Percentiles rank a stretch among this genome's conserved stretches.
These are phyloP conservation scores for Candida patagonica DNA, from an alignment of 805 yeast genomes.

Conservation along the genomic window DNA sequence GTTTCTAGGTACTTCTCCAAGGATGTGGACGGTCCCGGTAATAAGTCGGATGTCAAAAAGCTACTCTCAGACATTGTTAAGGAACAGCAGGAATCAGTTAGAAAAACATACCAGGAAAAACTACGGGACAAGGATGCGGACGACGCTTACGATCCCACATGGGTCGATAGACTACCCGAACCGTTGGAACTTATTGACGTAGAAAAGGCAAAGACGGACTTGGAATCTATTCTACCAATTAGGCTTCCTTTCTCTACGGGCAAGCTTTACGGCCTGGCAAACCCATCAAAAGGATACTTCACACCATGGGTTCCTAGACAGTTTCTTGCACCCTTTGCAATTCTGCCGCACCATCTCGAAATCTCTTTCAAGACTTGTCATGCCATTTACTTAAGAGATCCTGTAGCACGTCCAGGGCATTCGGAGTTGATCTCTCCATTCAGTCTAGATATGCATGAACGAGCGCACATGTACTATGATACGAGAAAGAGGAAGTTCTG, in stretches of 20 bases:
- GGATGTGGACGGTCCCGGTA: constrained; percentile 10
- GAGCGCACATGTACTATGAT: constrained; percentile 86
- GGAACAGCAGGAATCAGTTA: constrained; percentile 19
- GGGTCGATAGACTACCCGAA: constrained; percentile 39
- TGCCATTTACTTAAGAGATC: constrained; percentile 94
- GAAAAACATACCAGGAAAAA: constrained; percentile 11
- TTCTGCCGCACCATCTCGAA: constrained; percentile 87
- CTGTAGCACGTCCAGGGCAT: constrained; percentile 94
- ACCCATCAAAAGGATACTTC: constrained; percentile 72
- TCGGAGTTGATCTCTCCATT: constrained; percentile 93
- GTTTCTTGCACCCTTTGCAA: constrained; percentile 84
- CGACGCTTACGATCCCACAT: constrained; percentile 39
- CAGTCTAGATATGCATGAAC: constrained; percentile 70
- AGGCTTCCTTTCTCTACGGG: constrained; percentile 74
- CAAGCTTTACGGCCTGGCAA: constrained; percentile 66
- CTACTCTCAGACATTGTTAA: constrained; percentile 24
- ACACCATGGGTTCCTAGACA: constrained; percentile 97
- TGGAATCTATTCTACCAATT: constrained; percentile 36
- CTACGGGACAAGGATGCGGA: constrained; percentile 12
- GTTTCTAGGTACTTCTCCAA: constrained; percentile 11
- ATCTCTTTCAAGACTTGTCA: constrained; percentile 86
- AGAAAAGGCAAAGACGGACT: constrained; percentile 45
- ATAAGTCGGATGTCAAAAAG: constrained; percentile 24
- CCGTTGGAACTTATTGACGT: constrained; percentile 37
- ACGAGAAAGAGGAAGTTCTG: constrained; percentile 26